These are phyloP conservation scores for Arthrobotrys megalospora DNA, from an alignment of 2,329 filamentous ascomycete genomes.

Conservation along the genomic window DNA sequence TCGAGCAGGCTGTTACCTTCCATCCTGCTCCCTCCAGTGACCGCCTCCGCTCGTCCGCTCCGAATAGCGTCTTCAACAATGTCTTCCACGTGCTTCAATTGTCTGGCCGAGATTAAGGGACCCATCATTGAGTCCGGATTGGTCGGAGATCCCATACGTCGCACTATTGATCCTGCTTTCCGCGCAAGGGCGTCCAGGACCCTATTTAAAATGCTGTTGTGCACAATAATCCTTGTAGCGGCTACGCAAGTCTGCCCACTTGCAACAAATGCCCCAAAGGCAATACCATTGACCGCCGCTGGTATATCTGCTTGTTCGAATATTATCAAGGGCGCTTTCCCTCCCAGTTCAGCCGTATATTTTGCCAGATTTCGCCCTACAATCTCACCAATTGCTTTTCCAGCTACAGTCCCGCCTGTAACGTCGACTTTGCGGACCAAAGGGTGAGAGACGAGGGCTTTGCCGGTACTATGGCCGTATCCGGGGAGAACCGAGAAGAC, in stretches of 20 bases:
- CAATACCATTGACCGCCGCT: constrained; percentile 79
- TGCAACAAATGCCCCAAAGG: constrained; percentile 68
- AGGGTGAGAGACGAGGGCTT: constrained; percentile 75
- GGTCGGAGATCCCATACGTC: constrained; percentile 73
- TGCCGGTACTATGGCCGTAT: constrained; percentile 71
- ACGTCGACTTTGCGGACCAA: constrained; percentile 88
- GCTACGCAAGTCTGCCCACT: constrained; percentile 74
- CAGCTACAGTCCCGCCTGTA: constrained; percentile 87
- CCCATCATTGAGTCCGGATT: constrained; percentile 76
- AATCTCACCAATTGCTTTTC: constrained; percentile 82
- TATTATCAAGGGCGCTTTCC: constrained; percentile 85
- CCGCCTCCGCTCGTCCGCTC: constrained; percentile 67
- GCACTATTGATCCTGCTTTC: constrained; percentile 71
- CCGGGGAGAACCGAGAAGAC: constrained; percentile 71
- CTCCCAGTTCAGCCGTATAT: constrained; percentile 92
- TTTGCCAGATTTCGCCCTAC: constrained; percentile 83
- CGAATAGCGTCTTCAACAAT: constrained; percentile 67
- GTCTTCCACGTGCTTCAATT: constrained; percentile 67
- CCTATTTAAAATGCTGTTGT: constrained; percentile 68
- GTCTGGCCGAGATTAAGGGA: constrained; percentile 74
- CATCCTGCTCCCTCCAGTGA: constrained; percentile 72
- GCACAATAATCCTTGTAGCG: constrained; percentile 72
- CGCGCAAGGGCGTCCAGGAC: constrained; percentile 67
- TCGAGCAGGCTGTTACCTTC: constrained; percentile 71
- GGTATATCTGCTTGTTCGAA: constrained; percentile 84